A percentile compares a stretch with the other conserved stretches of the same genome.
Evolutionary conservation across 257 asterid genomes (phyloP).

Genomic region (Penstemon newberryi): DNA sequence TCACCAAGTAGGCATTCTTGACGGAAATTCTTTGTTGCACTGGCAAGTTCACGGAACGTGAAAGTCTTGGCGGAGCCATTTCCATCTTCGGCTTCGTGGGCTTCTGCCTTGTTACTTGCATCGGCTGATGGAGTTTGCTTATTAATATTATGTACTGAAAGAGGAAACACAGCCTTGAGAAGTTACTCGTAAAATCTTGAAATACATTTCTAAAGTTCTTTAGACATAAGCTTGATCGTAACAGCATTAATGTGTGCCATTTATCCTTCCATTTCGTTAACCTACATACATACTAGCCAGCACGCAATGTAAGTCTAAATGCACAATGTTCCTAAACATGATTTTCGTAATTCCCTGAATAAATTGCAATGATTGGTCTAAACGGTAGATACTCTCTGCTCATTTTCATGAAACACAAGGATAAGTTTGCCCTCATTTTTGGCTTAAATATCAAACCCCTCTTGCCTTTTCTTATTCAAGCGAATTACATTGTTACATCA

Average conservation of each 20-base stretch:
- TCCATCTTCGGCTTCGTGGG: slow-evolving; percentile 29
- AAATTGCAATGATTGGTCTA: too few species aligned
- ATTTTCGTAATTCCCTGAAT: too few species aligned
- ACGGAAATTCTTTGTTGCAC: slow-evolving; percentile 80
- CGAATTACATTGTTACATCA: too few species aligned
- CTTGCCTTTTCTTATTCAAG: too few species aligned
- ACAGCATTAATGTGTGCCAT: neutral
- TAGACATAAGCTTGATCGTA: neutral
- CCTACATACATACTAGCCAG: too few species aligned
- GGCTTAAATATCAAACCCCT: too few species aligned
- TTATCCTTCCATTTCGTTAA: neutral
- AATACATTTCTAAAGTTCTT: neutral
- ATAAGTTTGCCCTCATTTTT: too few species aligned
- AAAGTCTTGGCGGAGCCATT: slow-evolving; percentile 42
- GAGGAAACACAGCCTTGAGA: neutral
- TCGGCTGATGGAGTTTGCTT: slow-evolving; percentile 26
- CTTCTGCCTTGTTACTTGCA: slow-evolving; percentile 26
- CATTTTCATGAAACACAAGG: too few species aligned
- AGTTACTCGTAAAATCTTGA: slow-evolving; percentile 7
- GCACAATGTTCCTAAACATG: neutral
- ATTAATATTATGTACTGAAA: slow-evolving; percentile 21
- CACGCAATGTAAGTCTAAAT: neutral
- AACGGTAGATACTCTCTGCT: too few species aligned
- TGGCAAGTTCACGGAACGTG: slow-evolving; percentile 87
- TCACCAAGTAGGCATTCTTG: slow-evolving; percentile 73